Evolutionary conservation across 345 rosid species (phyloP).

Genomic region (Syzygium grande): DNA sequence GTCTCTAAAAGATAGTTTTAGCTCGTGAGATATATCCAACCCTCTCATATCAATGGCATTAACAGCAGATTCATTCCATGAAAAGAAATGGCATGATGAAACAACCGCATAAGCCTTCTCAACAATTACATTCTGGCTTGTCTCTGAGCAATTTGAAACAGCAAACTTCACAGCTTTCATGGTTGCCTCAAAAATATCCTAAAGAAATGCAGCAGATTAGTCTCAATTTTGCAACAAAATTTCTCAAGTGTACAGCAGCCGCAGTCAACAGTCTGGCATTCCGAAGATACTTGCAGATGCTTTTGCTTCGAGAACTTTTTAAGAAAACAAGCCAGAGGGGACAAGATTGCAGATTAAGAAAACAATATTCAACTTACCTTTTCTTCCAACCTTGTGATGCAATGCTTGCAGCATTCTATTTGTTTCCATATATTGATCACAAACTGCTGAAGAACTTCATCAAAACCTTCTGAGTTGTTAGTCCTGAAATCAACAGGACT

Average conservation of each 20-base stretch:
- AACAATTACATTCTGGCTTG: constrained; percentile 56
- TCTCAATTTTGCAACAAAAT: background rate
- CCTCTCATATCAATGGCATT: constrained; percentile 19
- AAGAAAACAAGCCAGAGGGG: background rate
- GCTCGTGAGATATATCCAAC: constrained; percentile 16
- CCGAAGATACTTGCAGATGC: background rate
- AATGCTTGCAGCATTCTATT: constrained; percentile 35
- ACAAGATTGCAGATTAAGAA: background rate
- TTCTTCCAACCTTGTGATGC: constrained; percentile 16
- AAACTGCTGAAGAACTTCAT: constrained; percentile 42
- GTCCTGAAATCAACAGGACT: constrained; percentile 30
- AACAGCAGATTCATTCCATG: constrained; percentile 28
- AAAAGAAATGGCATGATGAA: constrained; percentile 37
- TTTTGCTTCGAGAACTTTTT: background rate
- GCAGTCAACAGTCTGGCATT: background rate
- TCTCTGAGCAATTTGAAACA: constrained; percentile 57
- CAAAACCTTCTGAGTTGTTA: constrained; percentile 47
- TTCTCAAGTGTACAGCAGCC: background rate
- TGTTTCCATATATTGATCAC: constrained; percentile 56
- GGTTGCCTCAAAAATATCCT: constrained; percentile 69
- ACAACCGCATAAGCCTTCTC: constrained; percentile 51
- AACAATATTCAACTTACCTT: constrained; percentile 25
- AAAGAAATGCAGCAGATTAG: constrained; percentile 5
- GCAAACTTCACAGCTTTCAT: constrained; percentile 55
- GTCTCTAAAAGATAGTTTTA: constrained; percentile 39